Percentiles rank a stretch among this genome's conserved stretches.
phyloP scores from a whole-genome alignment of 306 rosid species.

The Albizia julibrissin region DNA sequence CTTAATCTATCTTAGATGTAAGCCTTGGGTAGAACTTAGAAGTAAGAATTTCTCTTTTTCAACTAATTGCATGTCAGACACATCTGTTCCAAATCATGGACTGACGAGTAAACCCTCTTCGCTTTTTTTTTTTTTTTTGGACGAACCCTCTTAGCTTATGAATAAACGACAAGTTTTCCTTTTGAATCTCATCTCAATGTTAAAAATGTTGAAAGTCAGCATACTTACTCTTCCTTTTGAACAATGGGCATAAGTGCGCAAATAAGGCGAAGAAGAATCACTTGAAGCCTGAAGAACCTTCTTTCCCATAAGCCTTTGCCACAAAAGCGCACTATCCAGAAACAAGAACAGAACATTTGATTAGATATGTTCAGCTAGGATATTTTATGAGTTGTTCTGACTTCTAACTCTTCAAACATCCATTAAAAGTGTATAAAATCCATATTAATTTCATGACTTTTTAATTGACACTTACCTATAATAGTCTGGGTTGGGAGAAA shows the following conservation, averaged over 20 bases:
- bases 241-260: slow-evolving; percentile 92
- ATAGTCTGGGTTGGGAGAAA: slow-evolving; percentile 92
- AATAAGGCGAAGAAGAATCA: slow-evolving; percentile 54
- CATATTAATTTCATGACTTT: neutral
- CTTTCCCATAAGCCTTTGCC: slow-evolving; percentile 92
- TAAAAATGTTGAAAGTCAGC: slow-evolving; percentile 7
- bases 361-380: slow-evolving; percentile 21
- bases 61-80: neutral
- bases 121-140: too few species aligned
- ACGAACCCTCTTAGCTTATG: neutral
- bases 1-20: neutral
- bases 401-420: neutral
- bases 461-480: slow-evolving; percentile 60
- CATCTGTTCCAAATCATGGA: neutral
- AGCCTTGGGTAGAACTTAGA: neutral
- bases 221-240: slow-evolving; percentile 78
- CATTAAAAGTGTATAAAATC: neutral
- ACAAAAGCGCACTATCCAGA: slow-evolving; percentile 77
- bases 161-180: slow-evolving; percentile 35
- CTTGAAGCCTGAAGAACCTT: slow-evolving; percentile 58
- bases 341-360: slow-evolving; percentile 29
- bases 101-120: neutral
- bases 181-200: slow-evolving; percentile 38
- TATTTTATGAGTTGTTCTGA: neutral
- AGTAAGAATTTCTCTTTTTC: neutral